These are phyloP conservation scores for Vaccinium macrocarpon DNA, from an alignment of 148 eudicot species.

Conservation along the genomic window DNA sequence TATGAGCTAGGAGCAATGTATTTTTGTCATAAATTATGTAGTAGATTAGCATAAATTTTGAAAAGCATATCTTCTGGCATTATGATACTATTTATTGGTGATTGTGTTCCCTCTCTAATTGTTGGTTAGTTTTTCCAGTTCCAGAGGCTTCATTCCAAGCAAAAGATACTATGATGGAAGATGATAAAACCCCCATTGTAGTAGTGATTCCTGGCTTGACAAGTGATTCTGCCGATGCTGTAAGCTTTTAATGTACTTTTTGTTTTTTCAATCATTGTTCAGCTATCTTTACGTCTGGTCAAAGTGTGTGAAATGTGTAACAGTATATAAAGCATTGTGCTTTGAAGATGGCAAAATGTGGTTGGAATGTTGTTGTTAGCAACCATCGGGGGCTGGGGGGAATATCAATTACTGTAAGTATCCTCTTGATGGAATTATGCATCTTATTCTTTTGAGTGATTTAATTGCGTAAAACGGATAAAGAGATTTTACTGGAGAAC, in stretches of 20 bases:
- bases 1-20: background rate
- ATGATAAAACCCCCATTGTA: constrained; percentile 60
- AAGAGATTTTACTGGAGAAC: background rate
- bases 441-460: background rate
- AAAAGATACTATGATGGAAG: constrained; percentile 34
- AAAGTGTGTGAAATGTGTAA: constrained; percentile 5
- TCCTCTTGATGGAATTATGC: background rate
- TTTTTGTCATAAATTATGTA: background rate
- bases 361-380: constrained; percentile 88
- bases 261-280: background rate
- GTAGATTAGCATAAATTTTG: background rate
- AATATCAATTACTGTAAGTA: constrained; percentile 85
- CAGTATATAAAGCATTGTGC: constrained; percentile 88
- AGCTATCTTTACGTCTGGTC: background rate
- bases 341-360: constrained; percentile 65
- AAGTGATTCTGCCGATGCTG: constrained; percentile 75
- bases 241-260: constrained; percentile 34
- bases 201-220: constrained; percentile 88
- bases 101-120: background rate
- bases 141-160: constrained; percentile 31
- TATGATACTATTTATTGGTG: background rate
- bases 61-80: background rate
- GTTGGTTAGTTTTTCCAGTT: constrained; percentile 32
- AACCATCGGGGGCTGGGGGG: constrained; percentile 99
- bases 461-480: background rate